A percentile compares a stretch with the other conserved stretches of the same genome.
phyloP scores from a whole-genome alignment of 352 stramenopile genomes.

The Plasmopara viticola region DNA sequence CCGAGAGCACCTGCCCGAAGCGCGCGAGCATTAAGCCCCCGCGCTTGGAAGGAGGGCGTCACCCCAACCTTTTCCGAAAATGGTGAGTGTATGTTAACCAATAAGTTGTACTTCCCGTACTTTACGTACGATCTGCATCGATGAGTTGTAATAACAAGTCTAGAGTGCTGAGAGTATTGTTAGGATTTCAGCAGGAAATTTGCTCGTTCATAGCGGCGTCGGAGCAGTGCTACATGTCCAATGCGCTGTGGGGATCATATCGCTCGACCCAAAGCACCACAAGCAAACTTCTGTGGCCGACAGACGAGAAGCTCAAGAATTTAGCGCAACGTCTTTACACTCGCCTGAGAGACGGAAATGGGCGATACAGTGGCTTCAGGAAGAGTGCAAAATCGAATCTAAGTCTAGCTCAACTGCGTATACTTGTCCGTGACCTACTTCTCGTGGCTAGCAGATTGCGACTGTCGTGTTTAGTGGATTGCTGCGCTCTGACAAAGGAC shows the following conservation, averaged over 20 bases:
- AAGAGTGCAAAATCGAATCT: conserved; percentile 10
- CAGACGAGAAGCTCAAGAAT: conserved; percentile 6
- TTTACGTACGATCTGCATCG: not conserved
- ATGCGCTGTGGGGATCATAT: conserved; percentile 16
- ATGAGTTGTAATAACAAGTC: conserved; percentile 15
- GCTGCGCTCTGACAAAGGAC: conserved; percentile 26
- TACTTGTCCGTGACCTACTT: conserved; percentile 33
- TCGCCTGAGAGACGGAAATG: conserved; percentile 8
- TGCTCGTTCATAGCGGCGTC: conserved; percentile 5
- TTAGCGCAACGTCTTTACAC: conserved; percentile 13
- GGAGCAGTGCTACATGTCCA: conserved; percentile 13
- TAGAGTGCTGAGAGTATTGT: conserved; percentile 18
- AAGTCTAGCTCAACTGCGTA: conserved; percentile 16
- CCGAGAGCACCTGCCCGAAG: no score
- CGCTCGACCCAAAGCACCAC: not conserved
- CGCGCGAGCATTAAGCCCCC: no score
- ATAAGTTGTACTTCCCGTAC: no score
- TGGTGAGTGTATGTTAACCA: no score
- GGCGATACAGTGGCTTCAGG: conserved; percentile 1
- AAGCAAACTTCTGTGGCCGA: conserved; percentile 5
- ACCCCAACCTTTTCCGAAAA: no score
- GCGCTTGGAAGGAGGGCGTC: no score
- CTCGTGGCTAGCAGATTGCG: conserved; percentile 33
- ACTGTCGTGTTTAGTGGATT: conserved; percentile 39
- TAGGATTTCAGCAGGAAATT: conserved; percentile 22